These are phyloP conservation scores for Rhytidhysteron rufulum DNA, from an alignment of 2,329 filamentous ascomycete species.

Conservation along the genomic window DNA sequence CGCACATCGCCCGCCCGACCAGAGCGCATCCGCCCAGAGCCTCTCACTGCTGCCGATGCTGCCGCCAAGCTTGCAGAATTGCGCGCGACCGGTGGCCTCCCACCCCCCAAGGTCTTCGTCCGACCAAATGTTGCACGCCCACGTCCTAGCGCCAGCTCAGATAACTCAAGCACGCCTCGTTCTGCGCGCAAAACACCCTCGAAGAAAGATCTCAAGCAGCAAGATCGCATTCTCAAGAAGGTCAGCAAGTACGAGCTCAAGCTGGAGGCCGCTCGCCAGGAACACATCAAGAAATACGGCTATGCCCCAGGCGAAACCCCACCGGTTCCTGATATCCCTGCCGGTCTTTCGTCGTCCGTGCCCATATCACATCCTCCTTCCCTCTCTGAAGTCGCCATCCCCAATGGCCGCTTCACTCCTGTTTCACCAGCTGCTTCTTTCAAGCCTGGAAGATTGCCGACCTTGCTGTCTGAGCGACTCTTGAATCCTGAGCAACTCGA, in stretches of 20 bases:
- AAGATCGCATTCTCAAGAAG: constrained; percentile 55
- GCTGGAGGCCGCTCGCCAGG: constrained; percentile 51
- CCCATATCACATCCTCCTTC: constrained; percentile 20
- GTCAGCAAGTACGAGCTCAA: constrained; percentile 60
- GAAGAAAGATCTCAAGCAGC: constrained; percentile 54
- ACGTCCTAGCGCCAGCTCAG: constrained; percentile 2
- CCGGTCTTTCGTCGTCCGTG: no score
- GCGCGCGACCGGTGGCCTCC: constrained; percentile 30
- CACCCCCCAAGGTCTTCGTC: constrained; percentile 28
- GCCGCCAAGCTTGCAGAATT: constrained; percentile 30
- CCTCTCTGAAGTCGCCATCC: constrained; percentile 10
- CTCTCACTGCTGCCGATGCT: constrained; percentile 18
- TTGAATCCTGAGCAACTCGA: constrained; percentile 25
- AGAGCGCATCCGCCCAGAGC: neutral
- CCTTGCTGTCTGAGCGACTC: constrained; percentile 37
- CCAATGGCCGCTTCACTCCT: constrained; percentile 1
- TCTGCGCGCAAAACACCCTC: constrained; percentile 47
- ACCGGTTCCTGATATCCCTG: constrained; percentile 35
- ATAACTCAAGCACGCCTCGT: constrained; percentile 6
- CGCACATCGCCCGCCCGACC: neutral
- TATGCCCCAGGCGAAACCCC: constrained; percentile 37
- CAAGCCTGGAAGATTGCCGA: constrained; percentile 31
- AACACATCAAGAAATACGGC: constrained; percentile 49
- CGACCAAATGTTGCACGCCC: constrained; percentile 11
- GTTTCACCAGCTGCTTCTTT: constrained; percentile 12